phyloP scores from a whole-genome alignment of 2,329 filamentous ascomycete genomes.

The Fusarium subtropicale region DNA sequence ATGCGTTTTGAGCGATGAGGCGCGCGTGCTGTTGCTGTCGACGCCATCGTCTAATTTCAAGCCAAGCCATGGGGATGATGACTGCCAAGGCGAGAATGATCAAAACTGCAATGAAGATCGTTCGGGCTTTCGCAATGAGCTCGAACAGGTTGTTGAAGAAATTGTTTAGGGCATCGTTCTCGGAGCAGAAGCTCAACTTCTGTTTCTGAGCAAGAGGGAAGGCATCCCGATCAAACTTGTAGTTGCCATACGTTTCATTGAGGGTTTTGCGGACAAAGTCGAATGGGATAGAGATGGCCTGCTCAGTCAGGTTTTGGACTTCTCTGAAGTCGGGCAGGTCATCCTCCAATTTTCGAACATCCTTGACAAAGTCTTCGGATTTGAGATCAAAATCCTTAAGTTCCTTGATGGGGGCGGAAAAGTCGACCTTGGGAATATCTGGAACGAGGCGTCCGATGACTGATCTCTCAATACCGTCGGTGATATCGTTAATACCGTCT shows the following conservation, averaged over 20 bases:
- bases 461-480: conserved; percentile 54
- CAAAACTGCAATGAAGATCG: conserved; percentile 81
- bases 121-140: conserved; percentile 75
- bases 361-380: conserved; percentile 73
- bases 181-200: conserved; percentile 86
- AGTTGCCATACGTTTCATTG: conserved; percentile 76
- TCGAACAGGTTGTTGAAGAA: conserved; percentile 83
- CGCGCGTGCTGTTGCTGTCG: conserved; percentile 76
- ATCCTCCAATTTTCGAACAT: conserved; percentile 77
- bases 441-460: conserved; percentile 64
- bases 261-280: conserved; percentile 80
- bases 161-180: conserved; percentile 81
- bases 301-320: conserved; percentile 83
- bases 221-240: conserved; percentile 79
- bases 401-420: conserved; percentile 72
- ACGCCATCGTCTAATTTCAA: conserved; percentile 82
- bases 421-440: conserved; percentile 67
- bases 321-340: conserved; percentile 86
- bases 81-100: conserved; percentile 76
- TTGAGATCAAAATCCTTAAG: conserved; percentile 77
- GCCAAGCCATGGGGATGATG: conserved; percentile 82
- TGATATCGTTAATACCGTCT: conserved; percentile 63
- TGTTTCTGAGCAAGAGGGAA: conserved; percentile 90
- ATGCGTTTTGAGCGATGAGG: conserved; percentile 72
- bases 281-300: conserved; percentile 82